phyloP scores from a whole-genome alignment of 129 eudicot species.

The Flaveria bidentis region DNA sequence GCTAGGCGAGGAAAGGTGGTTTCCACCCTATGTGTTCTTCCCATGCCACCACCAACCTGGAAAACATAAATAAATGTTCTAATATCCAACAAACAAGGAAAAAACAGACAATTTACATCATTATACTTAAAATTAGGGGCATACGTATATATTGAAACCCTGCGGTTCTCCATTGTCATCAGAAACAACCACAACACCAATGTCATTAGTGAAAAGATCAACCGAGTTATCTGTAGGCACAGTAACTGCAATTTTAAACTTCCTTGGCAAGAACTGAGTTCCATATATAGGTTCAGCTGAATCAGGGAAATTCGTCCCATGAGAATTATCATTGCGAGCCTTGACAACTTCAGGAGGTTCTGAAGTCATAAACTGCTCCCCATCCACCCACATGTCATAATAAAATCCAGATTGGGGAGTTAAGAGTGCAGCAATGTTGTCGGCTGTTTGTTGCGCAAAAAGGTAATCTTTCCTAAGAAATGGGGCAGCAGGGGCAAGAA shows the following conservation, averaged over 20 bases:
- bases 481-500: conserved; percentile 98
- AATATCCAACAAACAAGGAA: neutral
- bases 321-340: conserved; percentile 96
- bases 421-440: conserved; percentile 84
- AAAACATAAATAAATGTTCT: neutral
- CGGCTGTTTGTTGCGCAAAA: conserved; percentile 95
- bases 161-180: conserved; percentile 91
- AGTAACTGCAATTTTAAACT: conserved; percentile 94
- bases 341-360: conserved; percentile 91
- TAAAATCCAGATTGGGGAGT: conserved; percentile 99
- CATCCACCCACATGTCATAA: conserved; percentile 99
- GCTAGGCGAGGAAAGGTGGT: conserved; percentile 90
- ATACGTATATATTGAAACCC: conserved; percentile 94
- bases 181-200: conserved; percentile 89
- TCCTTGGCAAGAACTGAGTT: conserved; percentile 97
- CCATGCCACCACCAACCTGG: conserved; percentile 99
- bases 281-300: conserved; percentile 98
- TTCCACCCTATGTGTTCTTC: conserved; percentile 91
- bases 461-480: conserved; percentile 78
- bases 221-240: conserved; percentile 95
- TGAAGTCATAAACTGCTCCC: conserved; percentile 82
- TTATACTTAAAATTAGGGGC: neutral
- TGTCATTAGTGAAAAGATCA: conserved; percentile 88
- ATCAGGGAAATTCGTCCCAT: conserved; percentile 92
- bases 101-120: neutral